phyloP scores from a whole-genome alignment of 192 early-diverging fungal genomes.

The Backusella tuberculispora region DNA sequence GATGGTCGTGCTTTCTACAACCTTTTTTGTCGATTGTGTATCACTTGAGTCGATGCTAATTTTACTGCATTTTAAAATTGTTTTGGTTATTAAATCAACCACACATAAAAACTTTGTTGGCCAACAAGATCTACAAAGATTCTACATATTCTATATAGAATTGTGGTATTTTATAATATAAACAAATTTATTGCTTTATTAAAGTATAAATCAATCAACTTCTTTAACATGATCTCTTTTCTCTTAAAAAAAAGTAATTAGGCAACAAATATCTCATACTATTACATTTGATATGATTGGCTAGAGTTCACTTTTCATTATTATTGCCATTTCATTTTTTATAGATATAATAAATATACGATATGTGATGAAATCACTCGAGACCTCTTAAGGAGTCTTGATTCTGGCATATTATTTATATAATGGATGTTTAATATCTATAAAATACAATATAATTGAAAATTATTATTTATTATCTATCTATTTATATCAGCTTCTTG shows the following conservation, averaged over 20 bases:
- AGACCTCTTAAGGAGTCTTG: not conserved
- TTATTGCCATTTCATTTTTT: not conserved
- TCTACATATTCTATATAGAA: no score
- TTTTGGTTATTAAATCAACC: not conserved
- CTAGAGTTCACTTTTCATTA: not conserved
- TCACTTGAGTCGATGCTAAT: not conserved
- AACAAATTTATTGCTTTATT: no score
- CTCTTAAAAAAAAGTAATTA: no score
- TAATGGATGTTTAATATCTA: not conserved
- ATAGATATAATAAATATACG: not conserved
- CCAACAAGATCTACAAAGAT: no score
- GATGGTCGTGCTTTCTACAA: not conserved
- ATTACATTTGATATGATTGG: not conserved
- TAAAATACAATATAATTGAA: no score
- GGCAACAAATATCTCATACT: not conserved
- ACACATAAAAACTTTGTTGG: no score
- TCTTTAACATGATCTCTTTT: no score
- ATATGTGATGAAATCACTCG: not conserved
- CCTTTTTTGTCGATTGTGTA: constrained; percentile 16
- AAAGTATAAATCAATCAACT: no score
- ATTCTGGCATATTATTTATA: not conserved
- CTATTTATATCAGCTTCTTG: no score
- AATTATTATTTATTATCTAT: no score
- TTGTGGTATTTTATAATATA: no score
- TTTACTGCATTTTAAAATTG: constrained; percentile 9